Evolutionary conservation across 148 eudicot species (phyloP), one percentile per base, ranked within the genome.

Genomic region (Fallopia convolvulus): DNA sequence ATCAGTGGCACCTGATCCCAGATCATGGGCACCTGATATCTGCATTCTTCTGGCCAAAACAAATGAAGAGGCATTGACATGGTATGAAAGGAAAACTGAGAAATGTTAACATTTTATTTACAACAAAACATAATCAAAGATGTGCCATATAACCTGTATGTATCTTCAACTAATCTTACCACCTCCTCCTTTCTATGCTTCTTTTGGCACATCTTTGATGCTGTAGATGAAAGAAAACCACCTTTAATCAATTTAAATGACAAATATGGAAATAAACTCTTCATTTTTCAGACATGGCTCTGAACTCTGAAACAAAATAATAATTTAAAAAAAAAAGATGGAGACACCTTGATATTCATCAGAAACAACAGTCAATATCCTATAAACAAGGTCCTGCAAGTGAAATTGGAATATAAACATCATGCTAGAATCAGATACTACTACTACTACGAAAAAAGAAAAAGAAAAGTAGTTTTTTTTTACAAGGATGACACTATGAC

Each of bases 311-410:
- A 44, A 11, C 47, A 44, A 44, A 8, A 44, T 26, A 8, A 9
- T 6, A 44, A 44, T 44, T 1, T 8, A 44, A 44, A 44, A 44
- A 44, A 8, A 44, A 44, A 26, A 14, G 30, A 26, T 8, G 11
- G 11, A 30, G 17, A 5, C 15, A 93, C 99, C 97, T 90, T 89
- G 91, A 61, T 26, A 26, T 26, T 91, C 97, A 79, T 88, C 90
- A 53, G 89, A 85, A 75, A 91, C 85, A 77, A 86, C 78, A 48
- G 86, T 83, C 85, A 90, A 74, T 87, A 95, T 91, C 52, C 94
- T 83, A 78, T 91, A 97, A 83, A 91, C 90, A 46, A 92, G 99
- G 81, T 95, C 99, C 99, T 95, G 82, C 72, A 68, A 30, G 70
- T 10, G 9, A 68, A 68, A 36, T 10, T 32, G 44, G 46, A 14